A percentile compares a stretch with the other conserved stretches of the same genome.
phyloP scores from a whole-genome alignment of 345 rosid species.

The Rhodamnia rubescens region DNA sequence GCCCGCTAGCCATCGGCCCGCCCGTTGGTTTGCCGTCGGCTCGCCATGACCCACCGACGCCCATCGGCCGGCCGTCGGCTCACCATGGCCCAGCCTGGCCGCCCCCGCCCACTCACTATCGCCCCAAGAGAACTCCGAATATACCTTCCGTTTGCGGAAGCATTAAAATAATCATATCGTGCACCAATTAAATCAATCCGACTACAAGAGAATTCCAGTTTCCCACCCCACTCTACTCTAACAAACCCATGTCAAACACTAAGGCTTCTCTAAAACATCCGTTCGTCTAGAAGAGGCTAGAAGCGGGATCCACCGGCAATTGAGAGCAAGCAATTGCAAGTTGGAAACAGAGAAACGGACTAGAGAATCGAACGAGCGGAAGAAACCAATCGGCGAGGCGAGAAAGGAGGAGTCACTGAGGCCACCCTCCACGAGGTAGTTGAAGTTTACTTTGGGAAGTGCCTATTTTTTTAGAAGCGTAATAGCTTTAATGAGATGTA shows the following conservation, averaged over 20 bases:
- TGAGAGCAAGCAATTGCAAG: neutral
- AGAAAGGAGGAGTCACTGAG: conserved; percentile 9
- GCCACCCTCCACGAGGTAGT: conserved; percentile 49
- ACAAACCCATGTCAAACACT: neutral
- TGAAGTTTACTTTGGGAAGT: conserved; percentile 4
- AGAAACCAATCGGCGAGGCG: neutral
- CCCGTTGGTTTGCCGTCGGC: too few relatives aligned
- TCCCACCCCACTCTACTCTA: neutral
- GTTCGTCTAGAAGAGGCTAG: neutral
- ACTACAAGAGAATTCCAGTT: neutral
- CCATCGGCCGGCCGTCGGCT: too few relatives aligned
- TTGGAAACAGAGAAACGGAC: neutral
- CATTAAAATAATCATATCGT: neutral
- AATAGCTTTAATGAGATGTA: too few relatives aligned
- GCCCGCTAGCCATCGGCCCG: too few relatives aligned
- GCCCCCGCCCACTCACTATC: too few relatives aligned
- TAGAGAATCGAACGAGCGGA: neutral
- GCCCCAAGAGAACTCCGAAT: neutral
- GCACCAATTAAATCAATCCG: neutral
- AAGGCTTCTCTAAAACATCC: neutral
- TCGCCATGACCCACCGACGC: too few relatives aligned
- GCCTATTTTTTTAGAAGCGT: too few relatives aligned
- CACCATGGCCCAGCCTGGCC: too few relatives aligned
- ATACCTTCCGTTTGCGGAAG: neutral
- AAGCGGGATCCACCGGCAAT: neutral